Evolutionary conservation across 148 eudicot genomes (phyloP), one percentile per base, ranked within the genome.

Genomic region (Persicaria tinctoria): DNA sequence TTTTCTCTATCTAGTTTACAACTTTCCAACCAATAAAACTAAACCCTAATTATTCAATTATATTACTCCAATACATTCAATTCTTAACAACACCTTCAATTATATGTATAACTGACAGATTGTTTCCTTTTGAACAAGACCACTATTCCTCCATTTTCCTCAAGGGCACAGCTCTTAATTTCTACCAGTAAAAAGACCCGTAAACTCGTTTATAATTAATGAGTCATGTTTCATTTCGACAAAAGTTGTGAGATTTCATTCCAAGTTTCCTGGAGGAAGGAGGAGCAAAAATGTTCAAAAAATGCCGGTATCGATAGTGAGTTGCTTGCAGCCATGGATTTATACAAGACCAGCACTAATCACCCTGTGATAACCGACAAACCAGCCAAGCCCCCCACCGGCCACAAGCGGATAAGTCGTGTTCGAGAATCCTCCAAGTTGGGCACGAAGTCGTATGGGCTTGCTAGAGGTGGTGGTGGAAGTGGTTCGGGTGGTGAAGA

Each of bases 221-320:
- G 0, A 23, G 0, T 60, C 48, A 66, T 66, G 70, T 66, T 66
- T 66, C n/a, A 17, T 1, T 66, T 66, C 8, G 47, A 8, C 17
- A 66, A 66, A 17, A 66, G 48, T 41, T 66, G 70, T 66, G 70
- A 66, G 17, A 66, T 66, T 16, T 66, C 70, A 66, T 66, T 66
- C 48, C 70, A 66, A 66, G 47, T 66, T 66, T 14, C 4, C 44
- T 14, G 68, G 41, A 60, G 32, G 10, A 38, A 23, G 27, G 68
- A 60, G 44, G 10, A 9, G 68, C 68, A 60, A 23, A 60, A 8
- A 20, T 2, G 56, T 53, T 5, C 20, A 59, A 32, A 64, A 14
- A 47, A 66, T 66, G 18, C 1, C 18, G 70, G 44, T 63, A 1
- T 27, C 7, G 68, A 66, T 44, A 38, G 47, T 41, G 70, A 41